Conservation (phyloP, 768 basidiomycete species). For the Boletus subparvulus region DNA sequence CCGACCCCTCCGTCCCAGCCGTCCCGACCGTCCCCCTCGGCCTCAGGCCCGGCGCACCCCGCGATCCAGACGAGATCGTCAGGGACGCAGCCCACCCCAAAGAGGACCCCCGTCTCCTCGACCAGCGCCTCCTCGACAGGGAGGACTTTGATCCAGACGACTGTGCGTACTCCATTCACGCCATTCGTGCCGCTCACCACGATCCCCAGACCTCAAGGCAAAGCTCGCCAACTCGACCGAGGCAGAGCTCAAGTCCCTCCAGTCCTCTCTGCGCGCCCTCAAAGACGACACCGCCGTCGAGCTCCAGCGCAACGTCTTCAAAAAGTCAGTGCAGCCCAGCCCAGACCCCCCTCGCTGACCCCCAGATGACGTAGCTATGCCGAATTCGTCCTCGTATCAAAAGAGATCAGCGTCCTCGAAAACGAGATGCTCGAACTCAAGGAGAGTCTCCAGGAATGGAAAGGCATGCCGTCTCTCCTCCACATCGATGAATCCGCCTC, state of each 20-base stretch:
- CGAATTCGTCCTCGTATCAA: conserved; percentile 94
- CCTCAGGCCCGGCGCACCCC: conserved; percentile 35
- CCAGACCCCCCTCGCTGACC: conserved; percentile 6
- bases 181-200: neutral
- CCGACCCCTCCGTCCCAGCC: conserved; percentile 52
- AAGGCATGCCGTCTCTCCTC: conserved; percentile 89
- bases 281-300: conserved; percentile 76
- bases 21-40: conserved; percentile 57
- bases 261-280: conserved; percentile 68
- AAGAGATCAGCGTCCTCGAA: conserved; percentile 94
- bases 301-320: conserved; percentile 90
- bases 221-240: conserved; percentile 89
- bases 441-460: conserved; percentile 92
- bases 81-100: conserved; percentile 36
- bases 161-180: conserved; percentile 53
- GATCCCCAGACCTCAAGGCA: conserved; percentile 77
- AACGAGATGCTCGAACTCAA: conserved; percentile 98
- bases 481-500: conserved; percentile 84
- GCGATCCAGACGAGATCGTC: conserved; percentile 50
- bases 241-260: conserved; percentile 71
- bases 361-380: conserved; percentile 65
- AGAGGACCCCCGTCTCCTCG: conserved; percentile 62
- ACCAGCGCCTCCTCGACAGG: conserved; percentile 63
- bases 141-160: conserved; percentile 87
- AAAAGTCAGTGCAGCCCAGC: conserved; percentile 58